A percentile compares a stretch with the other conserved stretches of the same genome.
Evolutionary conservation across 306 rosid species (phyloP).

Genomic region (Sindora glabra): DNA sequence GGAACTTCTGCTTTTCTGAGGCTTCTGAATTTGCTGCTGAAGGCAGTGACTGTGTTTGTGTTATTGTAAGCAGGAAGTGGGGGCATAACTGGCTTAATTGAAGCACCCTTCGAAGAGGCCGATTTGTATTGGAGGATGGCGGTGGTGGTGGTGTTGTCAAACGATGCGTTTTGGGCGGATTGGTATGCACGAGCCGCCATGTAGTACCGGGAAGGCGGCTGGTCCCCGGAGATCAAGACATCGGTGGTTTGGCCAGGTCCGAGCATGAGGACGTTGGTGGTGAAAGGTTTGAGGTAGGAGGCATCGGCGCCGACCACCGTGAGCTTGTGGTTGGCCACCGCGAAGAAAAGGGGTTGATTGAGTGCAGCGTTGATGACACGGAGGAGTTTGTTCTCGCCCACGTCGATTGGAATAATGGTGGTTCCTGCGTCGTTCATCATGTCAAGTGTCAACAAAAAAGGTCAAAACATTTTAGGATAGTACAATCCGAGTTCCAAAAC

Average conservation of each 20-base stretch:
- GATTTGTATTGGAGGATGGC: constrained; percentile 73
- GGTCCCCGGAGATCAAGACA: constrained; percentile 67
- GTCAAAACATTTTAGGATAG: no score
- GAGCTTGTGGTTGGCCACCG: constrained; percentile 71
- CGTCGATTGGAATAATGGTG: constrained; percentile 34
- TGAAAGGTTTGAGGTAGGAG: constrained; percentile 78
- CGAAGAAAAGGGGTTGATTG: constrained; percentile 69
- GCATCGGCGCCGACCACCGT: constrained; percentile 87
- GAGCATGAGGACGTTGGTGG: constrained; percentile 64
- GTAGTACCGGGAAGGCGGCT: constrained; percentile 61
- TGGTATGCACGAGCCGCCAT: constrained; percentile 72
- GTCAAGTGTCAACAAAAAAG: no score
- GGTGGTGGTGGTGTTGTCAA: constrained; percentile 85
- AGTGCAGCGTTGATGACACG: constrained; percentile 73
- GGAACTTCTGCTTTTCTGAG: constrained; percentile 56
- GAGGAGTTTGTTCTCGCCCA: constrained; percentile 71
- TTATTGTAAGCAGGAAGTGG: constrained; percentile 69
- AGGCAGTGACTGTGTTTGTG: constrained; percentile 67
- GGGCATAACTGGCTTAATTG: constrained; percentile 46
- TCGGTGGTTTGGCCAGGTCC: constrained; percentile 99
- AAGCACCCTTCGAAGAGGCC: constrained; percentile 28
- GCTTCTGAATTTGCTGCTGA: constrained; percentile 53
- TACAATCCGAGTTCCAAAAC: no score
- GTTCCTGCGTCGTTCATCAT: constrained; percentile 45
- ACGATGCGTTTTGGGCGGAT: constrained; percentile 64